Evolutionary conservation across 2,329 filamentous ascomycete genomes (phyloP).

Genomic region (Pseudogymnoascus sp.): DNA sequence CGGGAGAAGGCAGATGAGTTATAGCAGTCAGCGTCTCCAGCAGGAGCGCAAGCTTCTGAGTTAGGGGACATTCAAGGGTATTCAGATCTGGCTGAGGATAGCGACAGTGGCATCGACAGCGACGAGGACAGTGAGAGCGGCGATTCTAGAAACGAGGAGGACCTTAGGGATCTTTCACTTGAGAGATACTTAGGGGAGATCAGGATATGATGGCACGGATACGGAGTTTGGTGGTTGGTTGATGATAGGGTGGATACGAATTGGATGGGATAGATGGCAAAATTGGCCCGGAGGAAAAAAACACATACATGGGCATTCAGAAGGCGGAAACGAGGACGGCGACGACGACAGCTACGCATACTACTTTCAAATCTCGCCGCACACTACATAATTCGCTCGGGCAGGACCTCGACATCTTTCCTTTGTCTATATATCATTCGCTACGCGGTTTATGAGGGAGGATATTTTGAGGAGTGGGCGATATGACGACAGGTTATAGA

Average conservation of each 20-base stretch:
- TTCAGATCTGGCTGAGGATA: constrained; percentile 2
- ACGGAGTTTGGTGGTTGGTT: background rate
- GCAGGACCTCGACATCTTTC: constrained; percentile 3
- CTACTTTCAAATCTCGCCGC: background rate
- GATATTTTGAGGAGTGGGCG: constrained; percentile 1
- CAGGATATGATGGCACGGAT: background rate
- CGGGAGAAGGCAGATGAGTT: constrained; percentile 47
- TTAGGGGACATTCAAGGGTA: constrained; percentile 22
- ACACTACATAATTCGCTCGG: background rate
- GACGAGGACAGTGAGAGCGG: background rate
- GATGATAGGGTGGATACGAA: background rate
- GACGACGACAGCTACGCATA: constrained; percentile 2
- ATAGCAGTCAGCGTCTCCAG: constrained; percentile 29
- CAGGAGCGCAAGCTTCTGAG: constrained; percentile 28
- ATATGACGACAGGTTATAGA: constrained; percentile 6
- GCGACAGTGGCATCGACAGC: background rate
- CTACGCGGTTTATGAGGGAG: constrained; percentile 4
- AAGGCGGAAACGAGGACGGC: background rate
- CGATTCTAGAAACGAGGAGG: background rate
- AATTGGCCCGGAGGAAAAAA: constrained; percentile 3
- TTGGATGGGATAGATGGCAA: constrained; percentile 1
- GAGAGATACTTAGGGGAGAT: background rate
- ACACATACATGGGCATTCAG: background rate
- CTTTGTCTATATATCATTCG: constrained; percentile 3
- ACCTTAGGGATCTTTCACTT: background rate